Percentiles rank a stretch among this genome's conserved stretches.
Conservation (phyloP, 2,329 filamentous ascomycete species). For the Botrytis elliptica region DNA sequence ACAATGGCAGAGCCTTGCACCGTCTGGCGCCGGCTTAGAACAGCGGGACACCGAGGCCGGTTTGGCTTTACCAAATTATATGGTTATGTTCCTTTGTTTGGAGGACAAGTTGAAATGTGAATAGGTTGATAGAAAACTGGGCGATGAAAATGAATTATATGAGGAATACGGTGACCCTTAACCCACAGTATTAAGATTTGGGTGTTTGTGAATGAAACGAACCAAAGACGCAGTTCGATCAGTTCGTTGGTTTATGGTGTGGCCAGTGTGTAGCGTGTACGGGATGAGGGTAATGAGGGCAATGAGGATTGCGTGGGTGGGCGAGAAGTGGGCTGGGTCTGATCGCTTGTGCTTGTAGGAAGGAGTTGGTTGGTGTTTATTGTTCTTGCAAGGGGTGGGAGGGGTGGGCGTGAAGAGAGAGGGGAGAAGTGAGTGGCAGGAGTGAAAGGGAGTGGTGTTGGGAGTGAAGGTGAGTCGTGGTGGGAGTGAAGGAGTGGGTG, state of each 20-base stretch:
- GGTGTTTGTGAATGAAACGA: not conserved
- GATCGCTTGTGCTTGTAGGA: not conserved
- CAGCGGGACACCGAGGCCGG: conserved; percentile 38
- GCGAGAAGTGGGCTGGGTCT: not conserved
- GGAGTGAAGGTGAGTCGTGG: not conserved
- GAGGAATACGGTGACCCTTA: conserved; percentile 32
- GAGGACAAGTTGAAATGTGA: conserved; percentile 24
- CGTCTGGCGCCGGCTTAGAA: conserved; percentile 39
- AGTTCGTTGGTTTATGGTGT: conserved; percentile 6
- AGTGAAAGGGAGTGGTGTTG: not conserved
- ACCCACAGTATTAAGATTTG: not conserved
- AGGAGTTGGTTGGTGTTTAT: not conserved
- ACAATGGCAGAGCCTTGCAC: conserved; percentile 38
- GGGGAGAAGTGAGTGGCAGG: not conserved
- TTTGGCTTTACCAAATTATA: conserved; percentile 38
- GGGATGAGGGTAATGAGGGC: not conserved
- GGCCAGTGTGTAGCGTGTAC: not conserved
- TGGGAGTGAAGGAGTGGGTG: not conserved
- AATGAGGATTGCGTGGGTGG: not conserved
- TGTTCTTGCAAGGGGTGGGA: not conserved
- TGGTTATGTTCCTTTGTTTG: conserved; percentile 28
- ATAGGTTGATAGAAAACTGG: conserved; percentile 26
- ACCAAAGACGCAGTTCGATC: conserved; percentile 12
- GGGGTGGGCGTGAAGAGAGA: not conserved
- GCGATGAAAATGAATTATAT: conserved; percentile 31